A percentile compares a stretch with the other conserved stretches of the same genome.
phyloP scores from a whole-genome alignment of 805 yeast genomes.

The Saccharomycopsis fermentans region DNA sequence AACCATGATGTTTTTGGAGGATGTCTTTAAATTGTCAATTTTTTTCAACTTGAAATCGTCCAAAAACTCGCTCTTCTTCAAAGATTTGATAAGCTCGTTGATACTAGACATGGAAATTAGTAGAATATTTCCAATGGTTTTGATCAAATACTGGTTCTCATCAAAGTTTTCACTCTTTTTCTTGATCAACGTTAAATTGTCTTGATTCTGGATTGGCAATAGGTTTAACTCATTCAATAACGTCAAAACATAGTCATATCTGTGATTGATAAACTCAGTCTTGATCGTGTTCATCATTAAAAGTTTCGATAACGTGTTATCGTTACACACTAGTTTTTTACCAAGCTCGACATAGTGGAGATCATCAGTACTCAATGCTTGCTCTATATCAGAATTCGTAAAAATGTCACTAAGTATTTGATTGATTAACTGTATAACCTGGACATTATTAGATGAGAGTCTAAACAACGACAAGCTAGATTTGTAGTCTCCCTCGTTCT shows the following conservation, averaged over 20 bases:
- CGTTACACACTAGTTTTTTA: conserved; percentile 31
- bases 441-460: conserved; percentile 77
- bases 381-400: conserved; percentile 58
- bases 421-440: conserved; percentile 67
- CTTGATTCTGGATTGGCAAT: conserved; percentile 46
- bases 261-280: conserved; percentile 41
- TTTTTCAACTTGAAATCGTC: conserved; percentile 43
- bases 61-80: conserved; percentile 30
- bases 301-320: conserved; percentile 55
- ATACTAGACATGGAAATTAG: conserved; percentile 75
- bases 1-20: conserved; percentile 83
- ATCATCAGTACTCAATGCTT: conserved; percentile 52
- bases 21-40: conserved; percentile 41
- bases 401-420: conserved; percentile 69
- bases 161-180: conserved; percentile 58
- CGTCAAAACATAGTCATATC: conserved; percentile 49
- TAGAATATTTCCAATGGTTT: conserved; percentile 70
- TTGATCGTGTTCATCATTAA: conserved; percentile 62
- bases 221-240: conserved; percentile 51
- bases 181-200: conserved; percentile 50
- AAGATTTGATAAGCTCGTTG: conserved; percentile 41
- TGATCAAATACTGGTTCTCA: conserved; percentile 40
- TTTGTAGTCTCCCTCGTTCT: conserved; percentile 79
- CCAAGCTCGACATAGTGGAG: conserved; percentile 40
- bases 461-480: conserved; percentile 84